Evolutionary conservation across 495 filamentous ascomycete species (phyloP).

Genomic region (Tuber borchii): DNA sequence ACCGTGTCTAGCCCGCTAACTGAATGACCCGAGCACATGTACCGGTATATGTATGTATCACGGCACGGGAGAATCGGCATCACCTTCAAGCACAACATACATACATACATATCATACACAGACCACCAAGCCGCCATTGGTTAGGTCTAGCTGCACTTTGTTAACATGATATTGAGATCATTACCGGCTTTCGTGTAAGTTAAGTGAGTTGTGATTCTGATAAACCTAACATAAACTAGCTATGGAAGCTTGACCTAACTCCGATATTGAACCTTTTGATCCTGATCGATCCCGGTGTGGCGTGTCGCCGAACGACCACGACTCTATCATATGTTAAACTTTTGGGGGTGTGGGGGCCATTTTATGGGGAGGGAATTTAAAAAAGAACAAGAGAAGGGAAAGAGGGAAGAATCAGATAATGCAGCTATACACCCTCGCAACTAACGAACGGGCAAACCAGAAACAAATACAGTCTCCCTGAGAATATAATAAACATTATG

Average conservation of each 20-base stretch:
- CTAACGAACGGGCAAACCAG: neutral
- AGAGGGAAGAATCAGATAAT: neutral
- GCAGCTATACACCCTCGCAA: neutral
- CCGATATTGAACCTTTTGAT: neutral
- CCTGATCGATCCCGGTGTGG: neutral
- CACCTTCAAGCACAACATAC: neutral
- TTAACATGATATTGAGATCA: neutral
- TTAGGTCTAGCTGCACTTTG: neutral
- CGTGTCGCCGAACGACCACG: neutral
- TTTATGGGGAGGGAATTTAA: neutral
- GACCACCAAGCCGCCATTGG: neutral
- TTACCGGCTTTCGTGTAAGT: neutral
- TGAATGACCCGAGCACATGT: neutral
- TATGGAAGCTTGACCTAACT: neutral
- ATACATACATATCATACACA: neutral
- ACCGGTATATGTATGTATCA: neutral
- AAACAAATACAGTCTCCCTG: neutral
- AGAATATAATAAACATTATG: neutral
- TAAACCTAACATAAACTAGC: conserved; percentile 1
- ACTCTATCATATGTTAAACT: neutral
- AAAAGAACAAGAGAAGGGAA: neutral
- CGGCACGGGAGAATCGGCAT: neutral
- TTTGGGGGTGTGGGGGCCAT: neutral
- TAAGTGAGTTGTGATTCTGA: neutral
- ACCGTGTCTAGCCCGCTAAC: too few species aligned